Evolutionary conservation across 352 stramenopile genomes (phyloP), one percentile per base, ranked within the genome.

Genomic region (Pythium rishiriense): DNA sequence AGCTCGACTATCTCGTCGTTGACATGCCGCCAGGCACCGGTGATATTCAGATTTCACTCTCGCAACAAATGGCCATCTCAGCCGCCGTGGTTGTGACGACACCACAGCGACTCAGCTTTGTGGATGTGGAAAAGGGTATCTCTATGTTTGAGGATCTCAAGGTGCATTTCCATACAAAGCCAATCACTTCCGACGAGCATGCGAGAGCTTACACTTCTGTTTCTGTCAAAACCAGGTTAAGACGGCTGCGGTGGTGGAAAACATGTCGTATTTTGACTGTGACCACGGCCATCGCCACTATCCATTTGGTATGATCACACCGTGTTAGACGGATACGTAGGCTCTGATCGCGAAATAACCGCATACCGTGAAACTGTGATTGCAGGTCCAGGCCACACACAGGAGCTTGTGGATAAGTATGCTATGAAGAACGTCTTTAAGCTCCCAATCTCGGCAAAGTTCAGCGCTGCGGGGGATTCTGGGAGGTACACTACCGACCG

Each of bases 21-120:
- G 86, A 99, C 69, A 99, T 99, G 96, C 98, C 98, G 10, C 98
- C 98, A 5, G 98, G 98, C 47, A 99, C 98, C 14, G 98, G 98
- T 53, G 98, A 99, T 66, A 98, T 99, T 66, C 97, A 99, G 61
- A 93, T 99, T 39, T 99, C 97, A 0, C 75, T 99, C 47, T 97
- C 91, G 29, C 97, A 99, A 80, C 88, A 97, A 78, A 90, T 99
- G 62, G 94, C 98, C 22, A 98, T 99, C 46, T 98, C 96, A 0
- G 97, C 91, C 21, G 94, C 97, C 10, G 97, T 99, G 4, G 98
- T 99, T 57, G 98, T 99, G 6, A 99, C 98, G 10, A 99, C 98
- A 22, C 98, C 98, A 1, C 97, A 99, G 68, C 90, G 96, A 61
- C 88, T 99, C 43, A 96, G 90, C 70, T 98, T 98, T 70, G 96